Conservation (phyloP, 2,329 filamentous ascomycete genomes). For the Fusarium devonianum region DNA sequence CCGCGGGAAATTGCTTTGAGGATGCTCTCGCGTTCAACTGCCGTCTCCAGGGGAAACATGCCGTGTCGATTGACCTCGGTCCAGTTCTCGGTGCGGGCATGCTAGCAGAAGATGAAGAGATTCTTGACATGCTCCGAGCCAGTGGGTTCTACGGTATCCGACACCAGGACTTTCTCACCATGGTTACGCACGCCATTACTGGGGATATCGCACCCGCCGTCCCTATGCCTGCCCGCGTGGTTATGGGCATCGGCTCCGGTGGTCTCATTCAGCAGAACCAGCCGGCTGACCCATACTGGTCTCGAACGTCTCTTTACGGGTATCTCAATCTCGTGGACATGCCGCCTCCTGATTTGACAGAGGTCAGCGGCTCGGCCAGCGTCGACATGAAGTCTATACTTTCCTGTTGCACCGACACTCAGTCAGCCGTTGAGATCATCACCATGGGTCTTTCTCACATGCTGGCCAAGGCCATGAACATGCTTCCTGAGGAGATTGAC, state of each 20-base stretch:
- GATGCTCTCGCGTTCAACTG: conserved; percentile 55
- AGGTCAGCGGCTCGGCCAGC: conserved; percentile 20
- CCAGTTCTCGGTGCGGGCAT: conserved; percentile 62
- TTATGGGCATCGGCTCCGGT: conserved; percentile 63
- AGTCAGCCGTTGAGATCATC: conserved; percentile 46
- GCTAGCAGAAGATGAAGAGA: conserved; percentile 57
- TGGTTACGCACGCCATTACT: conserved; percentile 57
- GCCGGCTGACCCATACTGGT: conserved; percentile 62
- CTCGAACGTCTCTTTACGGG: conserved; percentile 56
- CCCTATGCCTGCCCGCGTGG: conserved; percentile 54
- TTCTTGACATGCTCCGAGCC: conserved; percentile 57
- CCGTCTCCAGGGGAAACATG: conserved; percentile 44
- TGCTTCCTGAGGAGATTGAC: conserved; percentile 55
- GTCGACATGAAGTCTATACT: conserved; percentile 46
- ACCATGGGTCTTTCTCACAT: conserved; percentile 49
- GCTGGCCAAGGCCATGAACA: conserved; percentile 55
- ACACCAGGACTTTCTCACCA: conserved; percentile 56
- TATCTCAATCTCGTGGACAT: conserved; percentile 59
- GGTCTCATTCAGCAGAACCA: conserved; percentile 61
- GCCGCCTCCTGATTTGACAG: conserved; percentile 42
- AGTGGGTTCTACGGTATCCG: conserved; percentile 63
- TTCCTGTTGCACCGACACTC: conserved; percentile 37
- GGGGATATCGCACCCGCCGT: conserved; percentile 41
- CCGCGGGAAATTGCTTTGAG: conserved; percentile 60
- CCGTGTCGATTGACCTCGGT: conserved; percentile 59